phyloP scores from a whole-genome alignment of 2,329 filamentous ascomycete genomes.

The Botryotinia globosa region DNA sequence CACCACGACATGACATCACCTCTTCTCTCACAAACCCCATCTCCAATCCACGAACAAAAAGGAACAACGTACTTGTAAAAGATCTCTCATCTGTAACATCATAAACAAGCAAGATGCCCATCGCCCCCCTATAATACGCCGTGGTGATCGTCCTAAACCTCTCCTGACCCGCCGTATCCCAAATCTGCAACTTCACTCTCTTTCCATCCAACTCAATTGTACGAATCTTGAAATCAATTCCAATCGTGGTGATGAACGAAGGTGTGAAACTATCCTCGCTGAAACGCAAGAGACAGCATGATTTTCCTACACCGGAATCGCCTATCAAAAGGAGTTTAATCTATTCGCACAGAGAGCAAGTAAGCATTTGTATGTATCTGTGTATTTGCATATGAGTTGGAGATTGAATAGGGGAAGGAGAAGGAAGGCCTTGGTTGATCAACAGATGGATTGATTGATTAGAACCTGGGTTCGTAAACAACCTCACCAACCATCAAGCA shows the following conservation, averaged over 20 bases:
- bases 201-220: constrained; percentile 99
- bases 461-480: background rate
- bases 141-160: constrained; percentile 98
- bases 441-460: background rate
- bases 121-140: constrained; percentile 96
- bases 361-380: background rate
- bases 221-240: constrained; percentile 99
- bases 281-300: constrained; percentile 94
- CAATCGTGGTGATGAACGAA: constrained; percentile 99
- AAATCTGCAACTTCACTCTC: constrained; percentile 98
- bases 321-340: constrained; percentile 99
- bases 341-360: constrained; percentile 26
- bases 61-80: constrained; percentile 74
- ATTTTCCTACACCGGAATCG: constrained; percentile 99
- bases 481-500: background rate
- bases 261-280: constrained; percentile 99
- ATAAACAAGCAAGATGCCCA: constrained; percentile 97
- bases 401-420: constrained; percentile 7
- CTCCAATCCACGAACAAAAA: background rate
- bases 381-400: background rate
- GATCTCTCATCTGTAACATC: constrained; percentile 99
- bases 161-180: constrained; percentile 98
- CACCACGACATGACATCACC: background rate
- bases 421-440: constrained; percentile 4
- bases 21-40: background rate